Evolutionary conservation across 495 filamentous ascomycete species (phyloP).

Genomic region (Hyaloscypha hepaticicola): DNA sequence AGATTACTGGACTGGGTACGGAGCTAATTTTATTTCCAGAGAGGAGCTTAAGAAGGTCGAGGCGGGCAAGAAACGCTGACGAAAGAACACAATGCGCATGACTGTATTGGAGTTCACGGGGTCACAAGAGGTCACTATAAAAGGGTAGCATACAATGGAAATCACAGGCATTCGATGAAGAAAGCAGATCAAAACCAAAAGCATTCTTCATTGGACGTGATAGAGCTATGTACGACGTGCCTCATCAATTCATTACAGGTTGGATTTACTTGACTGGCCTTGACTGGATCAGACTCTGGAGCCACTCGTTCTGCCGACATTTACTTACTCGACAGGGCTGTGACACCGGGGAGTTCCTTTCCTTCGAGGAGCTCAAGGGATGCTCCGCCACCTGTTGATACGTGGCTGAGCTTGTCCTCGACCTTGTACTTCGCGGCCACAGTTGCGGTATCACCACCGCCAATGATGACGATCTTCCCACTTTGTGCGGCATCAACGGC

Average conservation of each 20-base stretch:
- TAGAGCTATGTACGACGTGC: slow-evolving; percentile 24
- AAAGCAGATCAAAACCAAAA: slow-evolving; percentile 11
- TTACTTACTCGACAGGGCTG: slow-evolving; percentile 89
- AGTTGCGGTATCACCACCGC: slow-evolving; percentile 96
- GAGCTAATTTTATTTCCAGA: slow-evolving; percentile 45
- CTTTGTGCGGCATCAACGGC: slow-evolving; percentile 73
- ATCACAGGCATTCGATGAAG: slow-evolving; percentile 24
- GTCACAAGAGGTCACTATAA: slow-evolving; percentile 21
- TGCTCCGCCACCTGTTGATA: slow-evolving; percentile 94
- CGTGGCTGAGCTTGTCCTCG: slow-evolving; percentile 96
- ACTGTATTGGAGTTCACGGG: slow-evolving; percentile 33
- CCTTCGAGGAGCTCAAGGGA: slow-evolving; percentile 95
- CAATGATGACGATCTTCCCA: slow-evolving; percentile 95
- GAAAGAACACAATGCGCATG: slow-evolving; percentile 14
- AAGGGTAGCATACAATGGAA: slow-evolving; percentile 31
- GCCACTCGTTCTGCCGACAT: slow-evolving; percentile 26
- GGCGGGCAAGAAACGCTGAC: slow-evolving; percentile 56
- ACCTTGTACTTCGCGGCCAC: slow-evolving; percentile 95
- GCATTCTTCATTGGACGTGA: slow-evolving; percentile 23
- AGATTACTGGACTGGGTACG: background rate
- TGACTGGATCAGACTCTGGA: slow-evolving; percentile 35
- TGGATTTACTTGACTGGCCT: slow-evolving; percentile 29
- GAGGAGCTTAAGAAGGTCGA: slow-evolving; percentile 97
- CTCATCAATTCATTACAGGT: slow-evolving; percentile 30
- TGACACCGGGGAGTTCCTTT: slow-evolving; percentile 93